Conservation (phyloP, 108 stramenopile species). For the Cylindrotheca fusiformis region DNA sequence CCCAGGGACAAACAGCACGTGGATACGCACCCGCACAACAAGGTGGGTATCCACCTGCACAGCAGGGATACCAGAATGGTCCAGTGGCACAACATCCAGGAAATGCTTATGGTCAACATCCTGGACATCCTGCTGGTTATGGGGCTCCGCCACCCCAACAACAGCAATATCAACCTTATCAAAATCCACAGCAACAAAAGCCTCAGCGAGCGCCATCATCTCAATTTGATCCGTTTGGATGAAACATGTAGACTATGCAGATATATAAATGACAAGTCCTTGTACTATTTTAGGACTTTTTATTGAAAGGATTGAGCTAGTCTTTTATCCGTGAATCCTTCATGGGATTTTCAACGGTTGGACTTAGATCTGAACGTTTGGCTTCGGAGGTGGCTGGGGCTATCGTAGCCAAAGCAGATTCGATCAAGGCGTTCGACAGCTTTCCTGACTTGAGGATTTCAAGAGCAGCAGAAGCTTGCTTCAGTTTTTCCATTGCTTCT, state of each 20-base stretch:
- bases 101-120: not conserved
- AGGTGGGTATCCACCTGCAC: too few relatives aligned
- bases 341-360: not conserved
- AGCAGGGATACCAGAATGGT: not conserved
- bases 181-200: slow-evolving; percentile 6
- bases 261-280: not conserved
- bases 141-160: slow-evolving; percentile 8
- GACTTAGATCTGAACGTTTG: not conserved
- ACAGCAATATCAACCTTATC: slow-evolving; percentile 2
- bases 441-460: slow-evolving; percentile 33
- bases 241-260: not conserved
- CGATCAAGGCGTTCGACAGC: slow-evolving; percentile 11
- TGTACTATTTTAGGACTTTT: slow-evolving; percentile 1
- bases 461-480: slow-evolving; percentile 37
- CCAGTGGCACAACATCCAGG: not conserved
- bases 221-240: not conserved
- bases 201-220: slow-evolving; percentile 2
- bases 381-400: too few relatives aligned
- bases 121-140: not conserved
- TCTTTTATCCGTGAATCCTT: too few relatives aligned
- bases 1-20: not conserved
- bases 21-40: too few relatives aligned
- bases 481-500: slow-evolving; percentile 14
- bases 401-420: slow-evolving; percentile 17
- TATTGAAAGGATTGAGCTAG: too few relatives aligned